Base-by-base conservation (phyloP, 371 early-diverging fungal genomes). In the Amoeboaphelidium occidentale region DNA sequence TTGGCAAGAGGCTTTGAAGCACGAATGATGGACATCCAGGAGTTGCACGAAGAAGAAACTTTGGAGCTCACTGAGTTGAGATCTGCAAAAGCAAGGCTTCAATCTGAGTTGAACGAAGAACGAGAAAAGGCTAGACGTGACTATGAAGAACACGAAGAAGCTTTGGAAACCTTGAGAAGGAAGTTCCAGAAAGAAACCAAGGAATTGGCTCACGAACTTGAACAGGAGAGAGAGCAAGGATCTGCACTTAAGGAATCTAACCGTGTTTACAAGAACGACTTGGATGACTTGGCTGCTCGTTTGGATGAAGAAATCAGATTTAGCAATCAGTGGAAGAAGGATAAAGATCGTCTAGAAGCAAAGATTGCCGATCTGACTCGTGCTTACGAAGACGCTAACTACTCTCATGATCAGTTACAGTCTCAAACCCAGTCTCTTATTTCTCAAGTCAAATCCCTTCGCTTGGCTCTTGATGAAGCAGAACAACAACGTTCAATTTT, bases 171-270 rank as follows among this genome's bases (percentile, higher is more conserved):
- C 44, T 58, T 69, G 51, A 65, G 72, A 4, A 61, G 60, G 39
- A 81, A 78, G 62, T 84, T 79, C 61, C 79, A 80, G 52, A 72
- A 67, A 46, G 81, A 85, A 65, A 59, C 82, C 26, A 76, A 77
- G 48, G 69, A 73, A 27, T 67, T 83, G 27, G 64, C 74, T 44
- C 56, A 64, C 2, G 86, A 84, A 56, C 64, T 85, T 17, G 86
- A 87, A 51, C 55, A 64, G 2, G 79, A 79, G 52, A 77, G 73
- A 63, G 63, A 59, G 48, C 69, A 68, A 51, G 44, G 64, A 23
- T 51, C 75, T n/a, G 61, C 62, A 25, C 62, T 79, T 54, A 79
- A 78, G 55, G 77, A 81, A 27, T 57, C 63, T 23, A 66, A 72
- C 49, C 64, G 67, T 25, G 64, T 64, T 6, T 59, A 81, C 2